Evolutionary conservation across 108 stramenopile species (phyloP).

Genomic region (Fragilaria radians): DNA sequence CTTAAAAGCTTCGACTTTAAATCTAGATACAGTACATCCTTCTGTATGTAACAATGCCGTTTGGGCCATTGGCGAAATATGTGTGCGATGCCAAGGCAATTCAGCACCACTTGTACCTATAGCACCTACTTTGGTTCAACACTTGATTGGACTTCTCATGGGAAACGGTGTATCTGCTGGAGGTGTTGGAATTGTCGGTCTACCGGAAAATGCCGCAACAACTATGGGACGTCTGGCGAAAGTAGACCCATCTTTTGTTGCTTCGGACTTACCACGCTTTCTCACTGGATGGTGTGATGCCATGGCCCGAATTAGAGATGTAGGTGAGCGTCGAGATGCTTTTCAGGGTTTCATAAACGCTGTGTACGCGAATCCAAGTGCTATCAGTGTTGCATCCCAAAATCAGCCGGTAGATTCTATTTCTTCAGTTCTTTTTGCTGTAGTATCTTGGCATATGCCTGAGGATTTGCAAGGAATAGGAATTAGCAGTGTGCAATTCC

Average conservation of each 20-base stretch:
- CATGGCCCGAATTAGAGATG: constrained; percentile 59
- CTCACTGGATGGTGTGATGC: constrained; percentile 77
- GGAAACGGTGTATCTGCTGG: constrained; percentile 41
- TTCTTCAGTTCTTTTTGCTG: constrained; percentile 58
- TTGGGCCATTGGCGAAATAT: constrained; percentile 91
- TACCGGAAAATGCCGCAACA: constrained; percentile 85
- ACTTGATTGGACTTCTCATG: constrained; percentile 75
- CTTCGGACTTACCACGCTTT: constrained; percentile 76
- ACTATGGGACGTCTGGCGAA: constrained; percentile 81
- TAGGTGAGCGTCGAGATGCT: constrained; percentile 65
- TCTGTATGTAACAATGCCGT: constrained; percentile 86
- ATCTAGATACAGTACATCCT: constrained; percentile 50
- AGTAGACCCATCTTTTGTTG: constrained; percentile 74
- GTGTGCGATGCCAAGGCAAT: constrained; percentile 68
- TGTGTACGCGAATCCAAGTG: constrained; percentile 67
- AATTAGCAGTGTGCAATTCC: constrained; percentile 44
- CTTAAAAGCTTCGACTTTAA: constrained; percentile 49
- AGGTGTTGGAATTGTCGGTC: constrained; percentile 42
- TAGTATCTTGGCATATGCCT: constrained; percentile 70
- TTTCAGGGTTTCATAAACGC: constrained; percentile 62
- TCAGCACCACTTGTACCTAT: constrained; percentile 49
- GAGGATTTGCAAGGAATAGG: constrained; percentile 19
- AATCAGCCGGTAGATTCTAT: constrained; percentile 38
- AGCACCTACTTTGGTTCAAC: constrained; percentile 50
- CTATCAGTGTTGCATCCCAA: constrained; percentile 32